These are phyloP conservation scores for Anethum foeniculum DNA, from an alignment of 140 eudicot species.

Conservation along the genomic window DNA sequence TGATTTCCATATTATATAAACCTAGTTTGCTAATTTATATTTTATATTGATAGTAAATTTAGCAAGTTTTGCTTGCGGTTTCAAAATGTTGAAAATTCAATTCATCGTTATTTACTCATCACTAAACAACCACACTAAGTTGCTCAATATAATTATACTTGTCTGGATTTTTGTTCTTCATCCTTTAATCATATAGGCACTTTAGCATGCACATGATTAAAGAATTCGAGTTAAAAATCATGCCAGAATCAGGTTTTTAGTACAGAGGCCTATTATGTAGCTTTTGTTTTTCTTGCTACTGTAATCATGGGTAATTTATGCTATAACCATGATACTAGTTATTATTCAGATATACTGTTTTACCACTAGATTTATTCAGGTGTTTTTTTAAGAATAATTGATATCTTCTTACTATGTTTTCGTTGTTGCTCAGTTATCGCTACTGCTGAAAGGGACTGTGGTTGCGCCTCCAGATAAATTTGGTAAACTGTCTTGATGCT, in stretches of 20 bases:
- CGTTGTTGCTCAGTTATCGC: conserved; percentile 47
- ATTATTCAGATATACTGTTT: not conserved
- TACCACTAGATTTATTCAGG: not conserved
- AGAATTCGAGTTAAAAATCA: not conserved
- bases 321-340: not conserved
- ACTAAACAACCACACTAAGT: not conserved
- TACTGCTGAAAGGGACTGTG: conserved; percentile 83
- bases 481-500: conserved; percentile 35
- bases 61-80: not conserved
- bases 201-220: not conserved
- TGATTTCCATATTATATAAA: not conserved
- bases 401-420: not conserved
- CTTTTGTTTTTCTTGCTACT: not conserved
- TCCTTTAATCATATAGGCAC: not conserved
- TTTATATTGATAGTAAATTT: too few species aligned
- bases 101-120: not conserved
- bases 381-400: too few species aligned
- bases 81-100: not conserved
- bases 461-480: conserved; percentile 99
- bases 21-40: not conserved
- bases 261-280: not conserved
- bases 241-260: not conserved
- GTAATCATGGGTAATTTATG: not conserved
- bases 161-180: not conserved
- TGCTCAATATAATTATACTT: not conserved